These are phyloP conservation scores for Ilyonectria sp. DNA, from an alignment of 2,329 filamentous ascomycete genomes.

Conservation along the genomic window DNA sequence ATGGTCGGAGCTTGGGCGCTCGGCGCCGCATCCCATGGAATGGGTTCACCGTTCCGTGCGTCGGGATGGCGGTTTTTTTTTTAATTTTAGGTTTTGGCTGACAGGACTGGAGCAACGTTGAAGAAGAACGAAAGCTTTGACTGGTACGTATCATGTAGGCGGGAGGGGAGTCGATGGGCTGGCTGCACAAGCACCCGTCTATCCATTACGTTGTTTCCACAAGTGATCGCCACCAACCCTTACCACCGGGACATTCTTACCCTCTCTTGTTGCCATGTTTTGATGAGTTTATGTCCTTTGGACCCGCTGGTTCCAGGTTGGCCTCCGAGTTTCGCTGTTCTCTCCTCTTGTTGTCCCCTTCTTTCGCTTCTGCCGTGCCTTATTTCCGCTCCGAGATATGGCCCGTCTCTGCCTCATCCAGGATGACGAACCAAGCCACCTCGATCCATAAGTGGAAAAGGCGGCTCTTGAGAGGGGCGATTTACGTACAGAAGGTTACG, in stretches of 20 bases:
- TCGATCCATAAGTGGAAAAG: conserved; percentile 14
- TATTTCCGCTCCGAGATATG: neutral
- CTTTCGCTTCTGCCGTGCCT: neutral
- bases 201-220: conserved; percentile 3
- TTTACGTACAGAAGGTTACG: conserved; percentile 30
- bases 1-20: conserved; percentile 11
- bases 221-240: neutral
- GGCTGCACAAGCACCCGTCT: neutral
- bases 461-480: conserved; percentile 25
- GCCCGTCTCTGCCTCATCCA: conserved; percentile 1
- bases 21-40: conserved; percentile 9
- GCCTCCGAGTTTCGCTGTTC: conserved; percentile 3
- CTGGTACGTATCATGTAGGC: neutral
- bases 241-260: neutral
- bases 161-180: neutral
- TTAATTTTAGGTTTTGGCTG: conserved; percentile 4
- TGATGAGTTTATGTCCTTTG: neutral
- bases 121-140: neutral
- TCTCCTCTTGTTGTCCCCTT: neutral
- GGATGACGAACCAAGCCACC: conserved; percentile 23
- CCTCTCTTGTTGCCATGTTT: neutral
- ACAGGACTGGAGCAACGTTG: neutral
- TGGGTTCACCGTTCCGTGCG: conserved; percentile 4
- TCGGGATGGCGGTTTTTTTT: conserved; percentile 14
- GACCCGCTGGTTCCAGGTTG: neutral